Conservation (phyloP, 1,284 basidiomycete species). For the Trichosporon sp. region DNA sequence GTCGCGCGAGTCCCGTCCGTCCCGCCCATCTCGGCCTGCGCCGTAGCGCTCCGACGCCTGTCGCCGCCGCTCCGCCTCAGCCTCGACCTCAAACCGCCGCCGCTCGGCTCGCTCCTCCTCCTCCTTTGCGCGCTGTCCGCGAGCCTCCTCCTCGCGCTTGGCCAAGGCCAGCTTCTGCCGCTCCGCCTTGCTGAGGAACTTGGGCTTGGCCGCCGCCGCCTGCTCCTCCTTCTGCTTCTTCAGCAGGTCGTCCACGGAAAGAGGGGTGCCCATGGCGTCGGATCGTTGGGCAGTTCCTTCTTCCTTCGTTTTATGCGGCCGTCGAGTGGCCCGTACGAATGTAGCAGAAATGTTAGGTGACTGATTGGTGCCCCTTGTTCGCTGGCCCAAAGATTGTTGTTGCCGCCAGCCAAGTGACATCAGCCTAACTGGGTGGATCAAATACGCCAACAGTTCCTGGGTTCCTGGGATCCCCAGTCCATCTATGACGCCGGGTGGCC, state of each 20-base stretch:
- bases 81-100: constrained; percentile 71
- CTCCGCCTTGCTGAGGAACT: constrained; percentile 84
- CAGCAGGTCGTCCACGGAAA: constrained; percentile 71
- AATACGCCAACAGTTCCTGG: constrained; percentile 10
- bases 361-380: no score
- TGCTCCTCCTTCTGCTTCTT: constrained; percentile 83
- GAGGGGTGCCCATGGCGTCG: constrained; percentile 35
- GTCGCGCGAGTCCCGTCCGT: constrained; percentile 21
- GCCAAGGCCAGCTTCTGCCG: constrained; percentile 83
- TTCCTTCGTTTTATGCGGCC: no score
- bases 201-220: constrained; percentile 87
- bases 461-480: background rate
- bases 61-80: constrained; percentile 66
- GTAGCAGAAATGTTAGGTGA: no score
- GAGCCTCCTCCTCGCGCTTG: constrained; percentile 77
- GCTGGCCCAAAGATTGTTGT: background rate
- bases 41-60: constrained; percentile 35
- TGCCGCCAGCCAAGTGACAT: constrained; percentile 12
- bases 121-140: constrained; percentile 57
- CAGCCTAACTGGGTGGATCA: background rate
- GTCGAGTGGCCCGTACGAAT: no score
- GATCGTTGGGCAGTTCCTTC: background rate
- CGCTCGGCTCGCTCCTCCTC: constrained; percentile 67
- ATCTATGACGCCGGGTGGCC: constrained; percentile 3
- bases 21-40: constrained; percentile 23